Evolutionary conservation across 2,329 filamentous ascomycete species (phyloP).

Genomic region (Chrysosporium queenslandicum): DNA sequence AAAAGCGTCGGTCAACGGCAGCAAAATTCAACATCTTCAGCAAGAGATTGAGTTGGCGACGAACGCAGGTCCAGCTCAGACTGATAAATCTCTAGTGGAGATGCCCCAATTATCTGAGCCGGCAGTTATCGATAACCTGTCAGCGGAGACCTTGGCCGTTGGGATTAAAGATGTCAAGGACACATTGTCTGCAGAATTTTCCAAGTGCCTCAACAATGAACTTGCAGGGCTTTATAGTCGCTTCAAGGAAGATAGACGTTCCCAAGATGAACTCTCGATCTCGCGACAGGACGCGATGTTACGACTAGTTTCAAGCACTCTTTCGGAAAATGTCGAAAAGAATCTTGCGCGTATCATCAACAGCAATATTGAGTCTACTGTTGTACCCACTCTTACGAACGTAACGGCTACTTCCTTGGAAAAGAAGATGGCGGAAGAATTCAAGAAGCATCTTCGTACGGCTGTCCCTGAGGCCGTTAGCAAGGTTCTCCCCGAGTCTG

Average conservation of each 20-base stretch:
- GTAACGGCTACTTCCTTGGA: conserved; percentile 58
- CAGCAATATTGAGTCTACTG: conserved; percentile 61
- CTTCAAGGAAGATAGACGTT: conserved; percentile 59
- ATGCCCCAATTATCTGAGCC: neutral
- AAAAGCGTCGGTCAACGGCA: neutral
- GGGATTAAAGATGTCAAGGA: conserved; percentile 49
- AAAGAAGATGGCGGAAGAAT: conserved; percentile 58
- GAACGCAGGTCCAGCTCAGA: neutral
- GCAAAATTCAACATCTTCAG: neutral
- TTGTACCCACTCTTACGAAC: conserved; percentile 64
- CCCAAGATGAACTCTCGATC: conserved; percentile 51
- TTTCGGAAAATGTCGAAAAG: conserved; percentile 63
- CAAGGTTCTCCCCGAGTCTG: conserved; percentile 54
- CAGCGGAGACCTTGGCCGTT: conserved; percentile 45
- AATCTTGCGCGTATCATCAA: conserved; percentile 68
- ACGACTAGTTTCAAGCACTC: conserved; percentile 56
- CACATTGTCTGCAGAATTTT: conserved; percentile 41
- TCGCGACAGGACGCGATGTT: conserved; percentile 62
- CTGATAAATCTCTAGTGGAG: neutral
- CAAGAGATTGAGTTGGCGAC: neutral
- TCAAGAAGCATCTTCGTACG: conserved; percentile 57
- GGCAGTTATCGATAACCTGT: neutral
- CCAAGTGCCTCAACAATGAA: conserved; percentile 40
- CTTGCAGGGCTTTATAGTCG: conserved; percentile 49
- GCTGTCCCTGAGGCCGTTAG: conserved; percentile 64